Evolutionary conservation across 176 grass and related monocot genomes (phyloP).

Genomic region (Puya raimondii): DNA sequence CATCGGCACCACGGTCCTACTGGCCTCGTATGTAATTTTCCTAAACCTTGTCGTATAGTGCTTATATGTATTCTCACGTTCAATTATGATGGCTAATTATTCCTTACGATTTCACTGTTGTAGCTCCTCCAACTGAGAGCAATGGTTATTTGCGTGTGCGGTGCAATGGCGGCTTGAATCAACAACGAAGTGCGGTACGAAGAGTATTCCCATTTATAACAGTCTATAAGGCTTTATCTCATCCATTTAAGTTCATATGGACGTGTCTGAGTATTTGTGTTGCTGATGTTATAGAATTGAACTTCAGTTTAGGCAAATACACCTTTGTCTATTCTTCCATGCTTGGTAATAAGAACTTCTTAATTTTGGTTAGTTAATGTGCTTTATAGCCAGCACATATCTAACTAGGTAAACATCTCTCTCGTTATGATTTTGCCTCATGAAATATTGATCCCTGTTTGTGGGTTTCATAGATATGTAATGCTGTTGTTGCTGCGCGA

Average conservation of each 20-base stretch:
- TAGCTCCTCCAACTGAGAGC: conserved; percentile 70
- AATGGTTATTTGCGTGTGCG: conserved; percentile 85
- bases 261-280: conserved; percentile 9
- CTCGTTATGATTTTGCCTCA: not conserved
- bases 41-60: not conserved
- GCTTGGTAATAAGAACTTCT: not conserved
- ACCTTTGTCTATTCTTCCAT: conserved; percentile 9
- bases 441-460: not conserved
- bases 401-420: not conserved
- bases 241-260: too few species aligned
- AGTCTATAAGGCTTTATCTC: too few species aligned
- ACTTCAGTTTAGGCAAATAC: conserved; percentile 17
- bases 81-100: not conserved
- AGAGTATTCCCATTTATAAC: conserved; percentile 1
- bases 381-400: too few species aligned
- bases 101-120: conserved; percentile 8
- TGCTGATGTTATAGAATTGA: conserved; percentile 21
- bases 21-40: conserved; percentile 59
- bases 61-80: not conserved
- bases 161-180: conserved; percentile 94
- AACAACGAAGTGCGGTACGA: conserved; percentile 90
- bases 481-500: conserved; percentile 93
- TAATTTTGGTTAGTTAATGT: not conserved
- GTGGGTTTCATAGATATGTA: conserved; percentile 74
- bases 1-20: conserved; percentile 72